Evolutionary conservation across 495 filamentous ascomycete genomes (phyloP), one percentile per base, ranked within the genome.

Genomic region (Astrocystis sublimbata): DNA sequence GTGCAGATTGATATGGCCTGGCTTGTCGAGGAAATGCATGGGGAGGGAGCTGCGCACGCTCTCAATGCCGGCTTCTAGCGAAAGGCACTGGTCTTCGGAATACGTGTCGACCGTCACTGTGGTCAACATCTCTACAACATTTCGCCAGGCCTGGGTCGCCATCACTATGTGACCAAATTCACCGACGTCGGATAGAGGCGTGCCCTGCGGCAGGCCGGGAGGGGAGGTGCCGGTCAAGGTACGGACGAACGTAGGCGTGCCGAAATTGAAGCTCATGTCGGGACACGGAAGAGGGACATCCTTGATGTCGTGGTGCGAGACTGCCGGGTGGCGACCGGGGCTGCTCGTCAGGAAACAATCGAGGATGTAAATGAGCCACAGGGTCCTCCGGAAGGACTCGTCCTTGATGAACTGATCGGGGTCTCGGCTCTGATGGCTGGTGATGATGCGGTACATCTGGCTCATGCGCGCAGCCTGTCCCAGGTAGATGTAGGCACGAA

Each of bases 311-410:
- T 75, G 75, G 40, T 73, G 68, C 13, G 78, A 75, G 21, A 82
- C 67, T 10, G 79, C 78, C 23, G 79, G 78, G 57, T 79, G 74
- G 31, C 79, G 79, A 51, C 79, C 79, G 49, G 79, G 79, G 63
- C 79, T 81, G 71, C 78, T 81, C 19, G 79, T 81, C n/a, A 82
- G 74, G 59, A 82, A 79, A 68, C 78, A 82, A 63, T 82, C 79
- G 35, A 82, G 74, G 36, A 82, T 79, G 64, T 82, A 81, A 54
- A 80, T 79, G 43, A 82, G 73, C 79, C 79, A 82, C 26, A 82
- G 64, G 1, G 79, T 79, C 30, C 79, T 78, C 28, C 79, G 77
- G 70, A 81, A 79, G 3, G 78, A 80, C 62, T 82, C 79, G 17
- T 82, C 79, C 65, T 78, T 75, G 33, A 81, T 74, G 66, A 82